Conservation (phyloP, 139 green algal genomes). For the Spirogloea muscicola region DNA sequence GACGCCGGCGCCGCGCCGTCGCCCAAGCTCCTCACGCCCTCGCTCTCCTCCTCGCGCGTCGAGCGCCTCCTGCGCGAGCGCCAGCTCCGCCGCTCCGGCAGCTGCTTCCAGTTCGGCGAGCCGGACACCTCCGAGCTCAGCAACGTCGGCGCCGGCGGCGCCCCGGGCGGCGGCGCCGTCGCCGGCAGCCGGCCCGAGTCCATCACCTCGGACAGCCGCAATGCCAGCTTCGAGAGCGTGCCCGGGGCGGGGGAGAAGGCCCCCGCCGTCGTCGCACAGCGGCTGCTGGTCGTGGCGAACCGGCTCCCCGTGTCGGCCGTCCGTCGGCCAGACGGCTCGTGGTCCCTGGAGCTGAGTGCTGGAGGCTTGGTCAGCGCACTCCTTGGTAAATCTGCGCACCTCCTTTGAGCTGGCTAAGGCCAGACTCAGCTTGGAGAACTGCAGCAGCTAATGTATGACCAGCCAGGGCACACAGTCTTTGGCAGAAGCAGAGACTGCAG, state of each 20-base stretch:
- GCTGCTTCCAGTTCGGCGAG: conserved; percentile 31
- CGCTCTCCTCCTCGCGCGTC: conserved; percentile 26
- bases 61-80: conserved; percentile 33
- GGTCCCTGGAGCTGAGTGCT: conserved; percentile 80
- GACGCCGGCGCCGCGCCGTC: too few species aligned
- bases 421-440: too few species aligned
- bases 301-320: conserved; percentile 84
- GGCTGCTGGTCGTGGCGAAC: conserved; percentile 95
- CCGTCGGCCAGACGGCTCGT: conserved; percentile 64
- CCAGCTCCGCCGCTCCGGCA: conserved; percentile 20
- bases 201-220: not conserved
- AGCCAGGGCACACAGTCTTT: too few species aligned
- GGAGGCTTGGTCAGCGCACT: conserved; percentile 90
- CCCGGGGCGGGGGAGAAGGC: not conserved
- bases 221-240: not conserved
- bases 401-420: too few species aligned
- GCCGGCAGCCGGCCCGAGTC: not conserved
- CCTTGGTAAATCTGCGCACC: conserved; percentile 61
- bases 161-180: not conserved
- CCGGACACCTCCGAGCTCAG: not conserved
- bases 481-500: too few species aligned
- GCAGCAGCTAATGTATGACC: too few species aligned
- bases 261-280: conserved; percentile 35
- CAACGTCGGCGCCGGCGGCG: not conserved
- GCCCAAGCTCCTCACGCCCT: not conserved